Evolutionary conservation across 768 basidiomycete genomes (phyloP).

Genomic region (Tylopilus cervinicoccineus): DNA sequence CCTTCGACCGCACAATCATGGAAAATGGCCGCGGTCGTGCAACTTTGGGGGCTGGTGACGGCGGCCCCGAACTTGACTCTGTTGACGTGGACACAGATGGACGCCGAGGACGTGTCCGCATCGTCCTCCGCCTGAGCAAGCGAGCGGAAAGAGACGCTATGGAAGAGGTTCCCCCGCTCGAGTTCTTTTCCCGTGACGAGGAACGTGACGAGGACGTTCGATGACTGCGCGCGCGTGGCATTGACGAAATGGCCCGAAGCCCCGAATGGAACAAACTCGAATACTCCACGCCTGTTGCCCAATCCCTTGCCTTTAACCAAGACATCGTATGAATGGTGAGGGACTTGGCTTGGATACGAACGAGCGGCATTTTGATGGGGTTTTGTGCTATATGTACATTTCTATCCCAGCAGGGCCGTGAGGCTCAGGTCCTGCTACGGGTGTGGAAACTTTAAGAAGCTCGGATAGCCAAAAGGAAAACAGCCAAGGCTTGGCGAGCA

Average conservation of each 20-base stretch:
- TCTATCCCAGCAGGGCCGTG: slow-evolving; percentile 18
- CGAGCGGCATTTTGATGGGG: background rate
- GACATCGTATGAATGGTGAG: slow-evolving; percentile 17
- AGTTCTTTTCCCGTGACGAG: background rate
- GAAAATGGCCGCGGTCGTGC: slow-evolving; percentile 11
- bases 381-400: slow-evolving; percentile 27
- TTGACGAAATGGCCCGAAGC: slow-evolving; percentile 27
- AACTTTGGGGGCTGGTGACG: background rate
- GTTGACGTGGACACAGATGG: background rate
- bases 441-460: slow-evolving; percentile 5
- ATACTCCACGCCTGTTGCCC: slow-evolving; percentile 29
- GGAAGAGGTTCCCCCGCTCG: background rate
- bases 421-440: slow-evolving; percentile 1
- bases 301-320: slow-evolving; percentile 30
- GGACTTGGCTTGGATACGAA: background rate
- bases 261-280: slow-evolving; percentile 36
- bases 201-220: slow-evolving; percentile 10
- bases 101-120: slow-evolving; percentile 1
- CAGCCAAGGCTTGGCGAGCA: background rate
- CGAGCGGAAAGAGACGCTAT: slow-evolving; percentile 5
- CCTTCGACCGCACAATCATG: slow-evolving; percentile 15
- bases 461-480: slow-evolving; percentile 12
- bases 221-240: slow-evolving; percentile 2
- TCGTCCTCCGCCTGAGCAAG: slow-evolving; percentile 3
- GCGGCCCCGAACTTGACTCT: slow-evolving; percentile 2